phyloP scores from a whole-genome alignment of 805 yeast species.

The Barnettozyma pratensis region DNA sequence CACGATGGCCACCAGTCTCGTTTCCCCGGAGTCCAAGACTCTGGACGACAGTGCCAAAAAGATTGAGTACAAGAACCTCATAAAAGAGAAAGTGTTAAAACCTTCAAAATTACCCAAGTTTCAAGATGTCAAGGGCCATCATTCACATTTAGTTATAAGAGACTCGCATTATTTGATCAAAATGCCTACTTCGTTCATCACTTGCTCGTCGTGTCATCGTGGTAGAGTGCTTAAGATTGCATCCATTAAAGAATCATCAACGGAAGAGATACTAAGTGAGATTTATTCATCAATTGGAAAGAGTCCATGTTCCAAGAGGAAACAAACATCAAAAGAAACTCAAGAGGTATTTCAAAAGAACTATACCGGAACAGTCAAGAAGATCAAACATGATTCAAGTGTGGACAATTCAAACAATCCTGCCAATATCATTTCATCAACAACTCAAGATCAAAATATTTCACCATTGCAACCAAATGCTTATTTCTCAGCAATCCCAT shows the following conservation, averaged over 20 bases:
- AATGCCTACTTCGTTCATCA: conserved; percentile 24
- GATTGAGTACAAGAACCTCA: conserved; percentile 21
- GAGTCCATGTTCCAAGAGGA: conserved; percentile 24
- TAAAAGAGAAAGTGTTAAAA: conserved; percentile 23
- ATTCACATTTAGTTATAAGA: conserved; percentile 25
- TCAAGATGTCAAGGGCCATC: conserved; percentile 17
- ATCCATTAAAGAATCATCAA: conserved; percentile 17
- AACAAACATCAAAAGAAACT: conserved; percentile 17
- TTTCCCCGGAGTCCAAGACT: not conserved
- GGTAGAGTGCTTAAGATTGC: conserved; percentile 24
- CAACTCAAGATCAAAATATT: not conserved
- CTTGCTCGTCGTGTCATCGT: conserved; percentile 25
- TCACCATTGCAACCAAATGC: conserved; percentile 7
- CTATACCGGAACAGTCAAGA: not conserved
- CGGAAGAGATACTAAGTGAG: conserved; percentile 19
- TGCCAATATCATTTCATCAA: not conserved
- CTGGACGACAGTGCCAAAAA: conserved; percentile 18
- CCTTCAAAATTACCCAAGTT: conserved; percentile 21
- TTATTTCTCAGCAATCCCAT: conserved; percentile 1
- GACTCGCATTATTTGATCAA: conserved; percentile 24
- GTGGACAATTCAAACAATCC: not conserved
- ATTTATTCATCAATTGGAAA: conserved; percentile 19
- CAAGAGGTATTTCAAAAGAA: conserved; percentile 5
- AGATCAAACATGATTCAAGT: not conserved
- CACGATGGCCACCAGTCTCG: not conserved